These are phyloP conservation scores for Pulveroboletus sp. DNA, from an alignment of 768 basidiomycete genomes.

Conservation along the genomic window DNA sequence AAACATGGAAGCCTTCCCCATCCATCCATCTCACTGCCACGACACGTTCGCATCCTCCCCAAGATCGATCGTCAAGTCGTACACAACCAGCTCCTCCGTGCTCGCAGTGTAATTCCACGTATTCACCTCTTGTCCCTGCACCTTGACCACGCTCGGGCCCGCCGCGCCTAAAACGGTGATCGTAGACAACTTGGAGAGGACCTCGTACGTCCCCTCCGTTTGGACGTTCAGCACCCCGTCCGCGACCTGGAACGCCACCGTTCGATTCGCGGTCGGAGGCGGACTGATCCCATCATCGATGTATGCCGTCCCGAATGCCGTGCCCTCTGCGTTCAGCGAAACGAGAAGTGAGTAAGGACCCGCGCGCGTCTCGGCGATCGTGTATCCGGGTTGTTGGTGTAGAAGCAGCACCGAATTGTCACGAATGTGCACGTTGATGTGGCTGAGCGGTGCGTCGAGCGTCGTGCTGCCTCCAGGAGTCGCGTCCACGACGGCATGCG, in stretches of 20 bases:
- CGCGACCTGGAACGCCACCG: slow-evolving; percentile 41
- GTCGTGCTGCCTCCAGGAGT: slow-evolving; percentile 40
- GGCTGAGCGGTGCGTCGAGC: slow-evolving; percentile 61
- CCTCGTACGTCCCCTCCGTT: slow-evolving; percentile 20
- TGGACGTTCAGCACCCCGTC: slow-evolving; percentile 36
- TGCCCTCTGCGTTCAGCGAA: slow-evolving; percentile 43
- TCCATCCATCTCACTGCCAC: slow-evolving; percentile 29
- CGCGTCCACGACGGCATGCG: slow-evolving; percentile 51
- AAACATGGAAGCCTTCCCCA: too few species aligned
- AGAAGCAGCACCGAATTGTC: slow-evolving; percentile 61
- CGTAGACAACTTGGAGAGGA: slow-evolving; percentile 44
- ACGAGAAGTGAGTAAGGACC: slow-evolving; percentile 62
- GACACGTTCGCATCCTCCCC: slow-evolving; percentile 35
- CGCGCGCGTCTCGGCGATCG: slow-evolving; percentile 57
- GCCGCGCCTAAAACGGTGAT: slow-evolving; percentile 56
- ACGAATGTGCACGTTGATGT: slow-evolving; percentile 73
- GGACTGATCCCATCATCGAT: slow-evolving; percentile 59
- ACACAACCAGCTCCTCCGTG: slow-evolving; percentile 41
- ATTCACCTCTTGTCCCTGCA: slow-evolving; percentile 35
- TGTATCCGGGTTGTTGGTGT: slow-evolving; percentile 60
- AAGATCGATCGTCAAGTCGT: slow-evolving; percentile 38
- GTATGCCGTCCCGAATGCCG: slow-evolving; percentile 58
- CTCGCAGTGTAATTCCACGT: slow-evolving; percentile 39
- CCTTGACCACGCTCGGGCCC: slow-evolving; percentile 36
- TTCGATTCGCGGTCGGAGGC: slow-evolving; percentile 51